Percentiles rank a stretch among this genome's conserved stretches.
Evolutionary conservation across 2,329 filamentous ascomycete genomes (phyloP).

Genomic region (Monosporascus sp.): DNA sequence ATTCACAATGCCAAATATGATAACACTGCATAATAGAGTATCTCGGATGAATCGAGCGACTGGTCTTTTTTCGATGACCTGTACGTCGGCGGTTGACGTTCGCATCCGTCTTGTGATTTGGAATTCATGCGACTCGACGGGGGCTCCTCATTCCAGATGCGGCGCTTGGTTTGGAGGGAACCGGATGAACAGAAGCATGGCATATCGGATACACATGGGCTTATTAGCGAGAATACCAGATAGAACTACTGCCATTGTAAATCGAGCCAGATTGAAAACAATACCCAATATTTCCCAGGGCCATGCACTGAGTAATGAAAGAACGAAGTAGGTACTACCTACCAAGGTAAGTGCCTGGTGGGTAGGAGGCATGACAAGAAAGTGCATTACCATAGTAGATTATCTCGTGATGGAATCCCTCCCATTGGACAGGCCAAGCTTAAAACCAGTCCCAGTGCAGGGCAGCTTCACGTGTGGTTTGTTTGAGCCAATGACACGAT

Average conservation of each 20-base stretch:
- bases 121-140: not conserved
- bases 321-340: too few species aligned
- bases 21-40: conserved; percentile 30
- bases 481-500: not conserved
- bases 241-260: too few species aligned
- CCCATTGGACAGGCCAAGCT: too few species aligned
- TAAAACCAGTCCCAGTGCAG: not conserved
- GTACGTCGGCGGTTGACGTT: not conserved
- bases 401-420: too few species aligned
- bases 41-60: conserved; percentile 1
- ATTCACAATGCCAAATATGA: conserved; percentile 74
- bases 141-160: not conserved
- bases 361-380: too few species aligned
- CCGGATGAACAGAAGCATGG: too few species aligned
- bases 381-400: too few species aligned
- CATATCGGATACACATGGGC: not conserved
- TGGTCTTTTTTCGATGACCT: not conserved
- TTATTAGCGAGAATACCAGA: not conserved
- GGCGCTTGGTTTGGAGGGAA: not conserved
- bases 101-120: not conserved
- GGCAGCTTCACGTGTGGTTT: not conserved
- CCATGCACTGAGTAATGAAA: too few species aligned
- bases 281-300: too few species aligned
- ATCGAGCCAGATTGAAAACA: too few species aligned
- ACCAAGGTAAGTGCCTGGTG: too few species aligned